A percentile compares a stretch with the other conserved stretches of the same genome.
Conservation (phyloP, 2,329 filamentous ascomycete genomes). For the Talaromyces sp. region DNA sequence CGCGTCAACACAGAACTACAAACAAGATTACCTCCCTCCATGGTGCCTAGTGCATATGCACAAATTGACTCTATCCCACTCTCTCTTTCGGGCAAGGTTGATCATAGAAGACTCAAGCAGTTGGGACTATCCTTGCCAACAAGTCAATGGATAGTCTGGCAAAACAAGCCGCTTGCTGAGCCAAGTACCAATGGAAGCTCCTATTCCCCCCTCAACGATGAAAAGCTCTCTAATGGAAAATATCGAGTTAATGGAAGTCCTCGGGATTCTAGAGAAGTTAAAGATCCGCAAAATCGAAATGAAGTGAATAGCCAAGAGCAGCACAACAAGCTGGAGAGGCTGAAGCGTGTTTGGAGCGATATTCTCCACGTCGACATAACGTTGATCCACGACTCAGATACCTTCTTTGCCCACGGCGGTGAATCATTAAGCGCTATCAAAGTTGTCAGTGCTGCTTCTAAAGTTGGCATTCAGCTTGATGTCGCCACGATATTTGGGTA, state of each 20-base stretch:
- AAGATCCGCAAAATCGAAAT: too few relatives aligned
- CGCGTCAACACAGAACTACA: background rate
- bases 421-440: constrained; percentile 1
- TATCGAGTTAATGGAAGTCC: too few relatives aligned
- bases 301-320: too few relatives aligned
- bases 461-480: background rate
- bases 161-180: too few relatives aligned
- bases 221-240: too few relatives aligned
- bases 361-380: constrained; percentile 15
- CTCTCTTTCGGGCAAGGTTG: background rate
- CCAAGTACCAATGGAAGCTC: too few relatives aligned
- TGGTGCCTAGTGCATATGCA: background rate
- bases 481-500: background rate
- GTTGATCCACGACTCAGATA: constrained; percentile 9
- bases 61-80: background rate
- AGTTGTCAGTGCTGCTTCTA: background rate
- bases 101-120: background rate
- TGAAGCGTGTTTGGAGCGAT: constrained; percentile 16
- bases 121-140: background rate
- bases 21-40: background rate
- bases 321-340: too few relatives aligned
- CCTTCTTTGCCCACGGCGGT: background rate
- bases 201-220: too few relatives aligned
- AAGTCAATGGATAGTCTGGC: too few relatives aligned
- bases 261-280: too few relatives aligned